Conservation (phyloP, 2,329 filamentous ascomycete genomes). For the Neonectria ditissima region DNA sequence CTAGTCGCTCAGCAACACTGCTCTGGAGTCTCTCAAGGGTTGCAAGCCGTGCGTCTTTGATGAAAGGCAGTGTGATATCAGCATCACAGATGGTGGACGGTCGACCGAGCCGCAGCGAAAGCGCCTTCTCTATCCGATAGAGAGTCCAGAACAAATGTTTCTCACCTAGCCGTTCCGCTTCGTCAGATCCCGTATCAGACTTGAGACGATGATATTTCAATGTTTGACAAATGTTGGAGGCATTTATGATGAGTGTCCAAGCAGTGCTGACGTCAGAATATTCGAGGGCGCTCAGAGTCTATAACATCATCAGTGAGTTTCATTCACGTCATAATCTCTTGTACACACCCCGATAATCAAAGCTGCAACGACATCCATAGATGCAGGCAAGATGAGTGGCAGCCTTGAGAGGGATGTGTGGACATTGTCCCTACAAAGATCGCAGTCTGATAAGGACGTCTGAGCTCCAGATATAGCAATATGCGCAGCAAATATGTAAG, state of each 20-base stretch:
- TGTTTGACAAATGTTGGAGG: slow-evolving; percentile 49
- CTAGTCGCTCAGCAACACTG: slow-evolving; percentile 49
- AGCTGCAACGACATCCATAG: slow-evolving; percentile 49
- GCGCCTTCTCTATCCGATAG: slow-evolving; percentile 50
- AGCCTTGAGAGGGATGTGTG: slow-evolving; percentile 41
- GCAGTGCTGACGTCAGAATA: slow-evolving; percentile 47
- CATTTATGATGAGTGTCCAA: slow-evolving; percentile 53
- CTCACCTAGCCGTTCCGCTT: neutral
- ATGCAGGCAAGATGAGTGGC: slow-evolving; percentile 48
- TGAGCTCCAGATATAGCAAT: slow-evolving; percentile 37
- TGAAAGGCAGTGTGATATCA: slow-evolving; percentile 44
- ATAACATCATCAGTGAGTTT: neutral
- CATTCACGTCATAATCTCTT: too few species aligned
- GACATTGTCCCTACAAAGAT: slow-evolving; percentile 46
- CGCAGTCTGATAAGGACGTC: slow-evolving; percentile 40
- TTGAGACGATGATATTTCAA: slow-evolving; percentile 52
- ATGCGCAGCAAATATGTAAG: slow-evolving; percentile 51
- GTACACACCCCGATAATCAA: slow-evolving; percentile 50
- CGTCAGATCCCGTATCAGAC: too few species aligned
- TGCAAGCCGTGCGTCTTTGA: slow-evolving; percentile 34
- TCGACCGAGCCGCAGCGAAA: slow-evolving; percentile 52
- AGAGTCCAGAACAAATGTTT: slow-evolving; percentile 51
- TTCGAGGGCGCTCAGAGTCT: slow-evolving; percentile 51
- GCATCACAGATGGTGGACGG: slow-evolving; percentile 49
- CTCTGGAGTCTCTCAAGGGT: slow-evolving; percentile 46